Percentiles rank a stretch among this genome's conserved stretches.
phyloP scores from a whole-genome alignment of 805 yeast genomes.

The Metschnikowia reukaufii region DNA sequence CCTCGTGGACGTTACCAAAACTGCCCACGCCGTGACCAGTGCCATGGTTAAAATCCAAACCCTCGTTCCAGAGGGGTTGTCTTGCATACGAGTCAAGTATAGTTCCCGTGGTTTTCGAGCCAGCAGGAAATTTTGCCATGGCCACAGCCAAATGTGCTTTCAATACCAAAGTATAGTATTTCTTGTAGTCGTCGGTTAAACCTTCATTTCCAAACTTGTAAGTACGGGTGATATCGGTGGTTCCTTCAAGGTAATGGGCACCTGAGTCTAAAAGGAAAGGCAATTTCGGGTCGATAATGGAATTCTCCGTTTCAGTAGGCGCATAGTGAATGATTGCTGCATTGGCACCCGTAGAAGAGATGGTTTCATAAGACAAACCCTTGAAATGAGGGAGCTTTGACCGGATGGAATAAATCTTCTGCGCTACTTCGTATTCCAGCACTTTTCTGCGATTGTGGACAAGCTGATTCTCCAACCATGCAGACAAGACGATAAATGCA shows the following conservation, averaged over 20 bases:
- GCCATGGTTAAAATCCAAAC: constrained; percentile 88
- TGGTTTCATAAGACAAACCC: constrained; percentile 74
- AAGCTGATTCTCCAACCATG: constrained; percentile 74
- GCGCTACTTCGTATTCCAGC: constrained; percentile 66
- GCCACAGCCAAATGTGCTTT: constrained; percentile 92
- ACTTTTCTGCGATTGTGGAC: constrained; percentile 40
- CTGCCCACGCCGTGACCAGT: constrained; percentile 98
- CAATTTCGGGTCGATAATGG: constrained; percentile 62
- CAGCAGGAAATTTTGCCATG: constrained; percentile 68
- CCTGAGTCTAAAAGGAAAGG: constrained; percentile 87
- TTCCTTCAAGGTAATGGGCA: constrained; percentile 88
- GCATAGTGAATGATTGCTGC: constrained; percentile 76
- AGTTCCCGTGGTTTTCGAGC: constrained; percentile 62
- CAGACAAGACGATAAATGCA: constrained; percentile 67
- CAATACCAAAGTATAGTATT: constrained; percentile 78
- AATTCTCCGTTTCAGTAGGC: constrained; percentile 58
- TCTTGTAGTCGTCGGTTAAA: constrained; percentile 46
- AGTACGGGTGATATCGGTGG: constrained; percentile 94
- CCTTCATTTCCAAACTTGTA: constrained; percentile 54
- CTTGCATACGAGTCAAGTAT: constrained; percentile 81
- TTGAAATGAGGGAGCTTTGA: constrained; percentile 52
- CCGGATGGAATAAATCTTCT: constrained; percentile 57
- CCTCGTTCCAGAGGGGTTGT: constrained; percentile 76
- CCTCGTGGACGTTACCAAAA: constrained; percentile 89
- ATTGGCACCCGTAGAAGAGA: constrained; percentile 73